phyloP scores from a whole-genome alignment of 2,329 filamentous ascomycete genomes.

The Aureobasidium musti region DNA sequence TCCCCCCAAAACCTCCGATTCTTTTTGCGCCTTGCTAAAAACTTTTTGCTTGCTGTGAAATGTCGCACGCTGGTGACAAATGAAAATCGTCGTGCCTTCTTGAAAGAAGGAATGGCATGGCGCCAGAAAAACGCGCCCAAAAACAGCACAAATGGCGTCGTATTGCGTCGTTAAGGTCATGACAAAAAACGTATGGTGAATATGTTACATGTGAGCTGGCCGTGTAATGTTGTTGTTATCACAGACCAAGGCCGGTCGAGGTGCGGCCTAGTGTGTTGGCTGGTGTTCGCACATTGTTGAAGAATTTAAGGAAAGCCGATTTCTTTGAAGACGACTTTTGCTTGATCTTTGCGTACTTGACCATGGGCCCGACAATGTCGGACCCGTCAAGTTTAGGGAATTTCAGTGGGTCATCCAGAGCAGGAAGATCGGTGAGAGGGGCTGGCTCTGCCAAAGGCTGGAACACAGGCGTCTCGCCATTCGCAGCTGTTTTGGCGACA shows the following conservation, averaged over 20 bases:
- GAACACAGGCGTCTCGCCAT: slow-evolving; percentile 45
- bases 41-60: slow-evolving; percentile 14
- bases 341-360: slow-evolving; percentile 48
- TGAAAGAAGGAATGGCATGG: slow-evolving; percentile 11
- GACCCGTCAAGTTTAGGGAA: slow-evolving; percentile 86
- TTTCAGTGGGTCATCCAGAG: slow-evolving; percentile 73
- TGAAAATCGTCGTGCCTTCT: slow-evolving; percentile 26
- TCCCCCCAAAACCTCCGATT: background rate
- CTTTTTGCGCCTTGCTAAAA: slow-evolving; percentile 11
- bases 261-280: slow-evolving; percentile 25
- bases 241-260: slow-evolving; percentile 13
- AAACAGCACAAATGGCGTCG: slow-evolving; percentile 26
- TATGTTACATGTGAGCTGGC: slow-evolving; percentile 20
- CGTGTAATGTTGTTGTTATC: slow-evolving; percentile 9
- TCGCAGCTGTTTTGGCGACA: slow-evolving; percentile 46
- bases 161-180: slow-evolving; percentile 27
- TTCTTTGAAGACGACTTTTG: slow-evolving; percentile 37
- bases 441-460: slow-evolving; percentile 48
- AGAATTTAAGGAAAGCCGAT: slow-evolving; percentile 40
- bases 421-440: slow-evolving; percentile 64
- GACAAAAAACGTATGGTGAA: slow-evolving; percentile 27
- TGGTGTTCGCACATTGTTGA: slow-evolving; percentile 38
- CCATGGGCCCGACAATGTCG: slow-evolving; percentile 93
- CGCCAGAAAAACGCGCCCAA: slow-evolving; percentile 7
- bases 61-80: slow-evolving; percentile 20